phyloP scores from a whole-genome alignment of 164 flowering plant genomes.

The Paratinospora sagittata region DNA sequence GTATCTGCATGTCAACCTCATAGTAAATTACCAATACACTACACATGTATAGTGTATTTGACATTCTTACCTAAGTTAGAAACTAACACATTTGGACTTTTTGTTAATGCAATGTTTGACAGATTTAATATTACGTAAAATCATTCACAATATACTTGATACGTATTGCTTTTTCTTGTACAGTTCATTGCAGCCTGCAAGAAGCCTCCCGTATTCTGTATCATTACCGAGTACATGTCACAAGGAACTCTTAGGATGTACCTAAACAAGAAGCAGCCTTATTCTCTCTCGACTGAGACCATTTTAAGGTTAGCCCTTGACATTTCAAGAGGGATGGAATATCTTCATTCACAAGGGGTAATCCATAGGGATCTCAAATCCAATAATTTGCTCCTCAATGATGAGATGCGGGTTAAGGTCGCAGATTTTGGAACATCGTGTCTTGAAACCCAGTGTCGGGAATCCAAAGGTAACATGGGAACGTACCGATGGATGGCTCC shows the following conservation, averaged over 20 bases:
- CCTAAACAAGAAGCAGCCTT: constrained; percentile 87
- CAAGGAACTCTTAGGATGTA: constrained; percentile 93
- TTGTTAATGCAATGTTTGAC: neutral
- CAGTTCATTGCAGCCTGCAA: constrained; percentile 95
- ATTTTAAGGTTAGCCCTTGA: constrained; percentile 85
- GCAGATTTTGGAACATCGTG: constrained; percentile 97
- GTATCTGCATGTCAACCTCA: neutral
- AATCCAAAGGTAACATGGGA: constrained; percentile 77
- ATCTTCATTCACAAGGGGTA: constrained; percentile 93
- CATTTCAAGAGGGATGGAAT: constrained; percentile 90
- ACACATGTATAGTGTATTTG: neutral
- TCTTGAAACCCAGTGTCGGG: constrained; percentile 69
- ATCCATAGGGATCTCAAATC: constrained; percentile 93
- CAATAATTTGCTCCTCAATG: constrained; percentile 75
- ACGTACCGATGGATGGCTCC: constrained; percentile 99
- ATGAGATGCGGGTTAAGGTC: constrained; percentile 89
- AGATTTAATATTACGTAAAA: neutral
- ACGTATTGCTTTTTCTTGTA: constrained; percentile 1
- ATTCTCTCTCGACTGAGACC: constrained; percentile 77
- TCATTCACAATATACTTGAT: neutral
- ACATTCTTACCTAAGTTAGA: too few species aligned
- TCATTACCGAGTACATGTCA: constrained; percentile 94
- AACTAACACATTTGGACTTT: neutral
- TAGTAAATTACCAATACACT: neutral
- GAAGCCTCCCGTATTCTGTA: constrained; percentile 89